A percentile compares a stretch with the other conserved stretches of the same genome.
Evolutionary conservation across 164 flowering plant genomes (phyloP).

Genomic region (Saururus chinensis): DNA sequence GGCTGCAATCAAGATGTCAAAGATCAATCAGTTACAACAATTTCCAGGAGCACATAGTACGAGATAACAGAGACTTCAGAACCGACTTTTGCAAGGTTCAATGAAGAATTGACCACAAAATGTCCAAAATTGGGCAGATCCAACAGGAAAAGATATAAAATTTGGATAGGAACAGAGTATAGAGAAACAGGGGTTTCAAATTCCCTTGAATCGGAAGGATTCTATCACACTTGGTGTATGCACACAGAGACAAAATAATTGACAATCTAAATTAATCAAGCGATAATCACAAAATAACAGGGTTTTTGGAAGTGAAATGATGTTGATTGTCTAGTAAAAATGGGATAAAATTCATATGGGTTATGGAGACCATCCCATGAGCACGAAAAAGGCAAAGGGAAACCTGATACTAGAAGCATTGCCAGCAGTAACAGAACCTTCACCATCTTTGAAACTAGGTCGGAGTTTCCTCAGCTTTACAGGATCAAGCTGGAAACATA

Average conservation of each 20-base stretch:
- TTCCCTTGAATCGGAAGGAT: not conserved
- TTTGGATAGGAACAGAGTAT: not conserved
- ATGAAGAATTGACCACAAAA: no score
- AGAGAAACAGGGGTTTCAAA: not conserved
- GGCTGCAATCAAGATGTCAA: no score
- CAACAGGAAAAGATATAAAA: no score
- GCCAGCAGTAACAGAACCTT: constrained; percentile 95
- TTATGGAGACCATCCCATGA: not conserved
- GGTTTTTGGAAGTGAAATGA: not conserved
- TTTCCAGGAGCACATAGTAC: not conserved
- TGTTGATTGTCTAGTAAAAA: not conserved
- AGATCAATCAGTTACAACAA: not conserved
- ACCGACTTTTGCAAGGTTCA: no score
- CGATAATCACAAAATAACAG: no score
- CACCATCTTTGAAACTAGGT: constrained; percentile 76
- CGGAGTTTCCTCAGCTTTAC: constrained; percentile 71
- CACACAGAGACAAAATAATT: no score
- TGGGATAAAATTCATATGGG: not conserved
- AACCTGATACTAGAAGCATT: constrained; percentile 96
- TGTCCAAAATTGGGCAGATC: not conserved
- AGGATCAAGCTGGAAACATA: constrained; percentile 68
- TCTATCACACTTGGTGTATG: no score
- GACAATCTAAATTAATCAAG: no score
- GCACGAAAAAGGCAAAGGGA: not conserved
- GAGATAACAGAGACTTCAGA: not conserved